Conservation (phyloP, 345 rosid genomes). For the Eucalyptus virginea region DNA sequence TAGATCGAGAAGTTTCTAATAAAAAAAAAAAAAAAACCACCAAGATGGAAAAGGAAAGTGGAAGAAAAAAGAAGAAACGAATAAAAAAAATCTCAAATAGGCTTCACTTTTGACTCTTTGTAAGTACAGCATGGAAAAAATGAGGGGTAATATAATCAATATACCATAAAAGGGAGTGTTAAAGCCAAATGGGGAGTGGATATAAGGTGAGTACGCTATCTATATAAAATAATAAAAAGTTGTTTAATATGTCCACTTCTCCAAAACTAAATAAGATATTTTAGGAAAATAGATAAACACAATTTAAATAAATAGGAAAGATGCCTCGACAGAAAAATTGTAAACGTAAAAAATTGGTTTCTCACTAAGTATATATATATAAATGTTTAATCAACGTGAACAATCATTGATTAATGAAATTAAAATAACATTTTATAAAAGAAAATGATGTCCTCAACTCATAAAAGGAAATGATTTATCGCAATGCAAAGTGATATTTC, state of each 20-base stretch:
- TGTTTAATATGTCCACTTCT: neutral
- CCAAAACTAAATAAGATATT: neutral
- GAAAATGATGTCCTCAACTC: neutral
- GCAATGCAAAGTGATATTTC: neutral
- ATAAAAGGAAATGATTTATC: neutral
- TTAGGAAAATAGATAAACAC: neutral
- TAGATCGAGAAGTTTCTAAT: too few relatives aligned
- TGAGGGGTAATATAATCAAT: too few relatives aligned
- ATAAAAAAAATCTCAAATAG: too few relatives aligned
- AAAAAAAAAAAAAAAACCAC: too few relatives aligned
- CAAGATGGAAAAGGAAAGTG: too few relatives aligned
- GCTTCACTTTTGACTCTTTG: too few relatives aligned
- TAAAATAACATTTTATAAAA: neutral
- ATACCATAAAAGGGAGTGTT: too few relatives aligned
- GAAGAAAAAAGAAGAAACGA: too few relatives aligned
- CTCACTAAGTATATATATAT: neutral
- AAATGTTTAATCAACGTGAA: neutral
- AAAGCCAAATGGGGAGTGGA: too few relatives aligned
- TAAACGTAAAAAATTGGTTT: neutral
- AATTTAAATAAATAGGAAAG: neutral
- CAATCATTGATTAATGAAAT: neutral
- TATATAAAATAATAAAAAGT: too few relatives aligned
- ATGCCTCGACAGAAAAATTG: neutral
- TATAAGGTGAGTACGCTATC: fast-evolving
- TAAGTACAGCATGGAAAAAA: too few relatives aligned